Conservation (phyloP, 371 early-diverging fungal species). For the Gilbertella persicaria region DNA sequence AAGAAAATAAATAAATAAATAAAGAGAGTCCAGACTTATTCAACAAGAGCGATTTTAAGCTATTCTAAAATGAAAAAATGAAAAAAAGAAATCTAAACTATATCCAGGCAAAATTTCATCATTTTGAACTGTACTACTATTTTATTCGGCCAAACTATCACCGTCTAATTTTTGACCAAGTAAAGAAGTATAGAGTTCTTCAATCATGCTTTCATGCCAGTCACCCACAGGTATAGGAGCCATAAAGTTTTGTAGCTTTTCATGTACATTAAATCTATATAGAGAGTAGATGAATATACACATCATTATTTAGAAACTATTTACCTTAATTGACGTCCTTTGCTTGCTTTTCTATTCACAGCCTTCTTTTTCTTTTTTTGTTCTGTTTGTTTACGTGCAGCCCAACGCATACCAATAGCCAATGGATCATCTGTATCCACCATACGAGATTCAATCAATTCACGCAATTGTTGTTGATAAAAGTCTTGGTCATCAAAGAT, state of each 20-base stretch:
- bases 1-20: neutral
- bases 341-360: constrained; percentile 87
- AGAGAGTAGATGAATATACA: neutral
- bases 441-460: constrained; percentile 92
- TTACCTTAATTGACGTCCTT: constrained; percentile 85
- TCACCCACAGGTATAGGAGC: constrained; percentile 83
- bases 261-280: constrained; percentile 85
- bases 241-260: constrained; percentile 95
- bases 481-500: constrained; percentile 96
- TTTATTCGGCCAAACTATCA: constrained; percentile 17
- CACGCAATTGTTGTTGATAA: constrained; percentile 89
- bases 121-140: constrained; percentile 22
- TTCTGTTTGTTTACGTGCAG: constrained; percentile 71
- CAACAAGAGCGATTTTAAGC: too few relatives aligned
- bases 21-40: neutral
- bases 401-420: constrained; percentile 80
- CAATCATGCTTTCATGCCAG: constrained; percentile 92
- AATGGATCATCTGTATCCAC: constrained; percentile 84
- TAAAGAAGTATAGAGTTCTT: constrained; percentile 83
- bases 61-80: too few relatives aligned
- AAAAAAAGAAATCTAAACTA: neutral
- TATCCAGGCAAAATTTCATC: neutral
- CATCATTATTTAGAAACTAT: neutral
- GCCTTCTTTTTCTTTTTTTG: constrained; percentile 70
- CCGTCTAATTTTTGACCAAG: constrained; percentile 63